These are phyloP conservation scores for Apiospora arundinis DNA, from an alignment of 2,329 filamentous ascomycete genomes.

Conservation along the genomic window DNA sequence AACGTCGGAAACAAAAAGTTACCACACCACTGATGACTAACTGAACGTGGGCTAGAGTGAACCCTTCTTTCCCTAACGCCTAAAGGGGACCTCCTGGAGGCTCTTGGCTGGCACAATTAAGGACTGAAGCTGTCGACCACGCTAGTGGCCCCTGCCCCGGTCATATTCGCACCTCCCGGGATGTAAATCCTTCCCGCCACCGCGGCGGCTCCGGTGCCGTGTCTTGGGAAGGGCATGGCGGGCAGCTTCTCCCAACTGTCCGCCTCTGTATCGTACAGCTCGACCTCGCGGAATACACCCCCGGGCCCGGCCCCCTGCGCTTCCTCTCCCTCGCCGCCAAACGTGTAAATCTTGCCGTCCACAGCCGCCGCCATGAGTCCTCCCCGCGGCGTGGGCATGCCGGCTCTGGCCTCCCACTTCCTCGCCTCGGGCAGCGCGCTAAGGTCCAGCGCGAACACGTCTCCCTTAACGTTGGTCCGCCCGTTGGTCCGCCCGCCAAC, in stretches of 20 bases:
- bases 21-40: not conserved
- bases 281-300: not conserved
- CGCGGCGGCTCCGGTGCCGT: not conserved
- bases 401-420: not conserved
- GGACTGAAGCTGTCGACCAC: conserved; percentile 1
- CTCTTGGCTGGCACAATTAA: conserved; percentile 2
- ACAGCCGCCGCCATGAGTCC: conserved; percentile 7
- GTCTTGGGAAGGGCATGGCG: not conserved
- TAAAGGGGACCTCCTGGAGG: not conserved
- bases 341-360: conserved; percentile 1
- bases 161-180: not conserved
- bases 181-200: conserved; percentile 3
- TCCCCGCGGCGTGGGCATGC: not conserved
- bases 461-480: not conserved
- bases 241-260: conserved; percentile 1
- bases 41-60: not conserved
- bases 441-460: not conserved
- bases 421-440: not conserved
- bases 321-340: not conserved
- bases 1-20: not conserved
- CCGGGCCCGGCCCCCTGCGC: not conserved
- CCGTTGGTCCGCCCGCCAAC: not conserved
- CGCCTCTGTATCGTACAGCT: not conserved
- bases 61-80: not conserved
- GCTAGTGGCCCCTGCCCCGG: not conserved